Percentiles rank a stretch among this genome's conserved stretches.
These are phyloP conservation scores for Rhodotorula taiwanensis DNA, from an alignment of 768 basidiomycete species.

Conservation along the genomic window DNA sequence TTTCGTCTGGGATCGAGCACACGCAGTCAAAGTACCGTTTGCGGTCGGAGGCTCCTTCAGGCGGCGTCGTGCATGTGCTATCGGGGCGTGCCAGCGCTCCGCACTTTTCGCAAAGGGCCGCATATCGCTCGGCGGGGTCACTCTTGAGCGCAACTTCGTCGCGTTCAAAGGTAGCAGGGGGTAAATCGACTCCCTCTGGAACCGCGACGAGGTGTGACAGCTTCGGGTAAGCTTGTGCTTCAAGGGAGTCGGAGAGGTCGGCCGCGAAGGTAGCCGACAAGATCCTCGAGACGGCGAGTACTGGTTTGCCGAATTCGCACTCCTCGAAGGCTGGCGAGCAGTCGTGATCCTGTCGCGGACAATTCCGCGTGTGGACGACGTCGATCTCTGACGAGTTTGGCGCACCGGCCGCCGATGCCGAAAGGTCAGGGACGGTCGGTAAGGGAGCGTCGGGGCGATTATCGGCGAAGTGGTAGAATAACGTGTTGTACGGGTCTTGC, in stretches of 20 bases:
- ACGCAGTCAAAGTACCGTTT: slow-evolving; percentile 21
- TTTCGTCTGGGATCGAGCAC: slow-evolving; percentile 6
- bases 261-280: slow-evolving; percentile 22
- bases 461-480: slow-evolving; percentile 33
- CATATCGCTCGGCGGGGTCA: slow-evolving; percentile 10
- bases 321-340: slow-evolving; percentile 7
- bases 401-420: slow-evolving; percentile 3
- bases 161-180: neutral
- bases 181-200: neutral
- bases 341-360: slow-evolving; percentile 31
- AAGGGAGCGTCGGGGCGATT: neutral
- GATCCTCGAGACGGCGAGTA: slow-evolving; percentile 15
- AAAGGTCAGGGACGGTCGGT: neutral
- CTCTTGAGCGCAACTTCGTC: slow-evolving; percentile 1
- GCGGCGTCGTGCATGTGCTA: neutral
- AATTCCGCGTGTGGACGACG: slow-evolving; percentile 28
- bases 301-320: slow-evolving; percentile 23
- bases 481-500: slow-evolving; percentile 24
- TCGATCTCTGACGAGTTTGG: slow-evolving; percentile 19
- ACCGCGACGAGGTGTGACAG: slow-evolving; percentile 23
- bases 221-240: slow-evolving; percentile 16
- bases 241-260: slow-evolving; percentile 25
- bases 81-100: neutral
- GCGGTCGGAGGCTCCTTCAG: neutral
- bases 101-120: slow-evolving; percentile 12